These are phyloP conservation scores for Colletotrichum falcatum DNA, from an alignment of 2,329 filamentous ascomycete species.

Conservation along the genomic window DNA sequence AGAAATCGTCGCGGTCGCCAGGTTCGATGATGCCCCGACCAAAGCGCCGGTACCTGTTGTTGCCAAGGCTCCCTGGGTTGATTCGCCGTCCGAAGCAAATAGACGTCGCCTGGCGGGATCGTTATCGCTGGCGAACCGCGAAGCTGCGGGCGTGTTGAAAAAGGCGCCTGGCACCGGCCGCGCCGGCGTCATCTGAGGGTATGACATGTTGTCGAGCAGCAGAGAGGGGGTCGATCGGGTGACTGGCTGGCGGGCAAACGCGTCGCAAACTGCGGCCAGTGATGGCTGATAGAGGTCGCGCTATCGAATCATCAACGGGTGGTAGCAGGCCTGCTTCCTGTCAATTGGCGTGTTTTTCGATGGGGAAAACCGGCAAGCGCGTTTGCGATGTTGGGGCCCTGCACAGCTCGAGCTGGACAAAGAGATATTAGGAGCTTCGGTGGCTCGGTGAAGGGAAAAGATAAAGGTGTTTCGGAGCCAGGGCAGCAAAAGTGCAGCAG, in stretches of 20 bases:
- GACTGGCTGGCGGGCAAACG: constrained; percentile 31
- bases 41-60: constrained; percentile 29
- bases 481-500: constrained; percentile 39
- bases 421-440: constrained; percentile 32
- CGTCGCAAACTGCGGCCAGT: constrained; percentile 41
- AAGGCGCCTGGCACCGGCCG: constrained; percentile 81
- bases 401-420: constrained; percentile 33
- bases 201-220: constrained; percentile 60
- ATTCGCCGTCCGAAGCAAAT: constrained; percentile 54
- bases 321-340: constrained; percentile 29
- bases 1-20: constrained; percentile 45
- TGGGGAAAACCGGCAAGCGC: not conserved
- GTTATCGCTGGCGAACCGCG: constrained; percentile 54
- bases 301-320: constrained; percentile 49
- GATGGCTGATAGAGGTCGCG: constrained; percentile 40
- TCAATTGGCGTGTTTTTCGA: constrained; percentile 25
- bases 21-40: constrained; percentile 17
- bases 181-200: constrained; percentile 72
- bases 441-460: constrained; percentile 30
- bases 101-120: constrained; percentile 65
- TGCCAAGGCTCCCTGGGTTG: constrained; percentile 26
- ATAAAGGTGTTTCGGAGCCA: constrained; percentile 34
- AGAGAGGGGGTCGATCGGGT: constrained; percentile 8
- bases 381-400: constrained; percentile 12
- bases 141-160: constrained; percentile 75